Evolutionary conservation across 768 basidiomycete genomes (phyloP), one percentile per base, ranked within the genome.

Genomic region (Tephrocybe sp.): DNA sequence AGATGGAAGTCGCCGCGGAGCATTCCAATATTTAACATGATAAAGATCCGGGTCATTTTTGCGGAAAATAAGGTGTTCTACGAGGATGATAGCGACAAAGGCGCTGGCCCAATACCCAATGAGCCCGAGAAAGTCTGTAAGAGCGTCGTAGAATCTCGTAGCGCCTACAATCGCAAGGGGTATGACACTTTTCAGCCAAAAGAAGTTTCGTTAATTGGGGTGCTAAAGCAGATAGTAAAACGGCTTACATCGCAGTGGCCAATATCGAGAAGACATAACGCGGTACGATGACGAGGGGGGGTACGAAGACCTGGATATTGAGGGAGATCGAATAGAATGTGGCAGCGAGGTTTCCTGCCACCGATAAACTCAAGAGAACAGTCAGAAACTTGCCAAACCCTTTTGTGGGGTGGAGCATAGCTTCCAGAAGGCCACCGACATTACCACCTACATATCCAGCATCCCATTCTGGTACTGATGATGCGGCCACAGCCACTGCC

Each of bases 311-410:
- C 61, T 92, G 90, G 55, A 89, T 71, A 61, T 82, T 85, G 50
- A 92, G 75, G 1, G 83, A 80, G 49, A 87, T 79, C 36, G 86
- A 89, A 65, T 97, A 97, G 53, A 92, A 83, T 5, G 89, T 87
- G 2, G 85, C 81, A 1, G 89, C 87, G 37, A 90, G 86, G 68
- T 93, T 94, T 2, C 81, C 88, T 1, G 84, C 82, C 34, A 92
- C 88, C 40, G 86, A 89, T 18, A 97, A 71, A 48, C 87, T 87
- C 53, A 95, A 75, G 37, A 96, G 68, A 28, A 93, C 86, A 0
- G 84, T 86, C 35, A 92, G 71, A 71, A 92, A 87, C 60, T 88
- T 87, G 5, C 89, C 85, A 62, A 90, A 91, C 26, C 78, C 78
- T 32, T 82, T 82, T 0, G 75, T 73, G 0, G 89, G 89, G n/a